phyloP scores from a whole-genome alignment of 2,329 filamentous ascomycete species.

The Graphiopsis chlorocephala region DNA sequence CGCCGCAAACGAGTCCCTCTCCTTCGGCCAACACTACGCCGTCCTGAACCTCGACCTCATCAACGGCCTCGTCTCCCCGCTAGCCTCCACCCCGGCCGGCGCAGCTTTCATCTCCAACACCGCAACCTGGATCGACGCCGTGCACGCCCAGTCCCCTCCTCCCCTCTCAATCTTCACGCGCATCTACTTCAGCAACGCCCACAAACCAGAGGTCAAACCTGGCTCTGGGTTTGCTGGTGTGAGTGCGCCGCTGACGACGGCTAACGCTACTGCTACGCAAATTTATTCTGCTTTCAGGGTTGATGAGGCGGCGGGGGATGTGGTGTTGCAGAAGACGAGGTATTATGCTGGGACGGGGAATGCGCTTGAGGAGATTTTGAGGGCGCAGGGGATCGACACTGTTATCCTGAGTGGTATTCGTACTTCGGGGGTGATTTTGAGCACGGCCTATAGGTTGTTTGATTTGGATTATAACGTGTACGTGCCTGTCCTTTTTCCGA shows the following conservation, averaged over 20 bases:
- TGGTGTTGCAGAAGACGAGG: slow-evolving; percentile 43
- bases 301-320: slow-evolving; percentile 32
- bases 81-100: slow-evolving; percentile 36
- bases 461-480: slow-evolving; percentile 46
- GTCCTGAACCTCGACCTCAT: slow-evolving; percentile 47
- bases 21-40: slow-evolving; percentile 39
- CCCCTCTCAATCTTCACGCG: slow-evolving; percentile 42
- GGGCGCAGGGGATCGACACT: slow-evolving; percentile 41
- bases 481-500: slow-evolving; percentile 22
- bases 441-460: slow-evolving; percentile 44
- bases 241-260: slow-evolving; percentile 29
- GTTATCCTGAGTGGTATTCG: slow-evolving; percentile 42
- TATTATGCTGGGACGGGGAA: slow-evolving; percentile 45
- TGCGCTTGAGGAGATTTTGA: slow-evolving; percentile 41
- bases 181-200: slow-evolving; percentile 37
- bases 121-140: slow-evolving; percentile 39
- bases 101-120: slow-evolving; percentile 36
- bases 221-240: slow-evolving; percentile 37
- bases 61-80: slow-evolving; percentile 35
- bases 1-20: slow-evolving; percentile 22
- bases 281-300: slow-evolving; percentile 37
- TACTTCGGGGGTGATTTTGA: slow-evolving; percentile 44
- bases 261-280: slow-evolving; percentile 31
- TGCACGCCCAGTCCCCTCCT: slow-evolving; percentile 35
- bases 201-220: slow-evolving; percentile 37